Percentiles rank a stretch among this genome's conserved stretches.
These are phyloP conservation scores for Didymella segeticola DNA, from an alignment of 2,329 filamentous ascomycete species.

Conservation along the genomic window DNA sequence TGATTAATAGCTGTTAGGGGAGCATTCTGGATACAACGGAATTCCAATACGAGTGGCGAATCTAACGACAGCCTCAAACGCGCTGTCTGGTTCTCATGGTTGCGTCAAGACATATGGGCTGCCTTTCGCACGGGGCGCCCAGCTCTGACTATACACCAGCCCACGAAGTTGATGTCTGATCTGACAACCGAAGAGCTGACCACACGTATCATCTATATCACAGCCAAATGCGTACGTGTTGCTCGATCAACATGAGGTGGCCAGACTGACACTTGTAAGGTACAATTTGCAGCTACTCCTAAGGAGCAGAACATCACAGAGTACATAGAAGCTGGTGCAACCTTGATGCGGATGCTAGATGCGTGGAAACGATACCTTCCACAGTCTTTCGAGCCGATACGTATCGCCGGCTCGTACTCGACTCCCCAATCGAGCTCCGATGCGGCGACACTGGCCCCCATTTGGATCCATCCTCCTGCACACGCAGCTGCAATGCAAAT, in stretches of 20 bases:
- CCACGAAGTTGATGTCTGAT: constrained; percentile 55
- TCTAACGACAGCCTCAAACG: constrained; percentile 60
- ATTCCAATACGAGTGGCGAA: constrained; percentile 65
- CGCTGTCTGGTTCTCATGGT: constrained; percentile 71
- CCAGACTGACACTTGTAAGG: constrained; percentile 26
- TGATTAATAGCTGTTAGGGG: constrained; percentile 43
- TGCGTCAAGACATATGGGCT: constrained; percentile 70
- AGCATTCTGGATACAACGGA: constrained; percentile 69
- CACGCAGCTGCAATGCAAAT: constrained; percentile 58
- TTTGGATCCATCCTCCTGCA: constrained; percentile 40
- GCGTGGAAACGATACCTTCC: constrained; percentile 57
- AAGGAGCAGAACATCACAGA: constrained; percentile 48
- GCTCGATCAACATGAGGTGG: constrained; percentile 46
- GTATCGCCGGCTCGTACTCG: constrained; percentile 23
- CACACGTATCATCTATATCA: constrained; percentile 60
- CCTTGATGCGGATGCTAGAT: constrained; percentile 57
- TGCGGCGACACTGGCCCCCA: constrained; percentile 19
- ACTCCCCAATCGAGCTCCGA: constrained; percentile 13
- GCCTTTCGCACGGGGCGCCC: constrained; percentile 65
- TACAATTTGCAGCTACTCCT: constrained; percentile 64
- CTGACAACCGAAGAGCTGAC: constrained; percentile 62
- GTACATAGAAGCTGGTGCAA: constrained; percentile 54
- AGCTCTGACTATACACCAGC: constrained; percentile 65
- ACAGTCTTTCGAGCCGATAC: constrained; percentile 53
- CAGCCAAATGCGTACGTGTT: constrained; percentile 64